Base-by-base conservation (phyloP, 1,139 yeast species). In the Candida pseudoviswanathii region DNA sequence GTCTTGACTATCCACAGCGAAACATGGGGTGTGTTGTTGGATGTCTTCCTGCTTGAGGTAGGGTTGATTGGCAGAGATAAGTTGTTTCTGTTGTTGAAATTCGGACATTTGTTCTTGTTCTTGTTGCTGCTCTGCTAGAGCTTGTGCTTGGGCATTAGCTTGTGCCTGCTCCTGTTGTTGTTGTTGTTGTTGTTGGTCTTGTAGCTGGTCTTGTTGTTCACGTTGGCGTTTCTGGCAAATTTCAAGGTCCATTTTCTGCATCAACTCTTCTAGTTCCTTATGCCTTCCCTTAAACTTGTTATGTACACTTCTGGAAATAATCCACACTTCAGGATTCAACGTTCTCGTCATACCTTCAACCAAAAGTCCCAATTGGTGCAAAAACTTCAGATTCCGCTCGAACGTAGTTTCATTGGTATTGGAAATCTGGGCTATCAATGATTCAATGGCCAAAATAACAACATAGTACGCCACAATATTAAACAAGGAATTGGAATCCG, bases 401-500 rank as follows among this genome's bases (percentile, higher is more conserved):
- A 39, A 27, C 30, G 33, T 45, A n/a, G 36, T 34, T 34, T 30
- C 42, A 26, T 38, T 38, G 2, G 37, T 25, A 37, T 37, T 30
- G 16, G 46, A 38, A 39, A 32, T 43, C 44, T 45, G 40, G 30
- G 41, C 34, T 41, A 43, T 29, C 40, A 44, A 11, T 32, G 38
- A 31, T 49, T 51, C 42, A 41, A 47, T 44, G 24, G 48, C 26
- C 32, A 51, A 38, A 3, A 50, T 44, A 31, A 50, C 36, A 11
- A 43, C 50, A 41, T 51, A 51, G 21, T 48, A 43, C 9, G 46
- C 49, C 2, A 51, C 50, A 33, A 51, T 45, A 34, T 50, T 51
- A 31, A 45, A 43, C 24, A 46, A 42, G 41, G 36, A 33, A 31
- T 45, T 36, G 7, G 9, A 26, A 30, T 51, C 50, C 5, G 43